Base-by-base conservation (phyloP, 495 filamentous ascomycete species). In the Polyplosphaeria fusca region DNA sequence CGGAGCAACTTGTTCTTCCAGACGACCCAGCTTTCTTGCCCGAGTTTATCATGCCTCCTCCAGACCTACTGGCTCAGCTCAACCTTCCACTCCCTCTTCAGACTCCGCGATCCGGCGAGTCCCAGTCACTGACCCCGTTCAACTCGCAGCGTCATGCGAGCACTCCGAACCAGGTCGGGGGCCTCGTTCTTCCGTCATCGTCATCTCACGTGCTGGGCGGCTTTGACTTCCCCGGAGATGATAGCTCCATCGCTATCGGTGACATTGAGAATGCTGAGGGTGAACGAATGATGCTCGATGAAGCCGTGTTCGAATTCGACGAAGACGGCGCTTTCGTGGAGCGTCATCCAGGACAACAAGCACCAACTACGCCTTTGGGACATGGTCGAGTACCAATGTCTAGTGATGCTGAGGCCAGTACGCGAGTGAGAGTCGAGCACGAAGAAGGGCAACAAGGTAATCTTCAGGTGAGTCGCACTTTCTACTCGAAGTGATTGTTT, bases 11-110 rank as follows among this genome's bases (percentile, higher is more conserved):
- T 41, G 69, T 91, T 13, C 76, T 96, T 3, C 73, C 78, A 19
- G 89, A 98, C 58, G 93, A 97, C 68, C 91, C 91, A 4, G 79
- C 82, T n/a, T 96, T 96, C 62, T 68, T 91, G 1, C 87, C 87
- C 0, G 86, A 88, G 35, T 76, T 82, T 20, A 71, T 32, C 4
- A 41, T 65, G 20, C 57, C 57, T 68, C 42, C 73, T 87, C 16
- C 79, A 78, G 11, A 73, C 74, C 9, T 58, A 19, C 49, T 66
- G 11, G 68, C 86, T 18, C 78, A 85, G 32, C 63, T 87, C 26
- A 80, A 87, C 47, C 58, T 85, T 25, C 58, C 70, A 2, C 61
- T 66, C 25, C 58, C 76, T 30, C 67, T 73, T 14, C 47, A 65
- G 42, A 65, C 65, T 22, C 68, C 69, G 13, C 42, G 58, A 12